Conservation (phyloP, 106 monocot species). For the Apostasia shenzhenica region DNA sequence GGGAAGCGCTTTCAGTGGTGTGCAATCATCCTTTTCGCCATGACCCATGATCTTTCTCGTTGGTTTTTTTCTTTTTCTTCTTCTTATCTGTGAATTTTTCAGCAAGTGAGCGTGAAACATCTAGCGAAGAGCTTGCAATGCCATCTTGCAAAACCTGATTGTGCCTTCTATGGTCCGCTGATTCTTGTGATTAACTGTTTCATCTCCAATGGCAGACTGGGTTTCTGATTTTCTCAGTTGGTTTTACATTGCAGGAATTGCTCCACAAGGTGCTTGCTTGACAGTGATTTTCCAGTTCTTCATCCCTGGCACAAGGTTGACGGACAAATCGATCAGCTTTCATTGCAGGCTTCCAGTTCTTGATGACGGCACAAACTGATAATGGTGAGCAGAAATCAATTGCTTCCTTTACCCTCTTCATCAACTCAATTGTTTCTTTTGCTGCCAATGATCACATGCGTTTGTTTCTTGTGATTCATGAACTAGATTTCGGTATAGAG, state of each 20-base stretch:
- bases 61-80: background rate
- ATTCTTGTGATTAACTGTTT: background rate
- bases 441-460: too few relatives aligned
- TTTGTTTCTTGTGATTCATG: too few relatives aligned
- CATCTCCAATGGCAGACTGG: background rate
- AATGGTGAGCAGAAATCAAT: background rate
- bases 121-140: constrained; percentile 88
- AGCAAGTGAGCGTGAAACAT: constrained; percentile 98
- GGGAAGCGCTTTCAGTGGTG: constrained; percentile 80
- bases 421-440: too few relatives aligned
- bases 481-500: too few relatives aligned
- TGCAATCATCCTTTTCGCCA: constrained; percentile 2
- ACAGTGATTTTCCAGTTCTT: constrained; percentile 96
- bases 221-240: background rate
- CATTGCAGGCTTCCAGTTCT: constrained; percentile 94
- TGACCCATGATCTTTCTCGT: background rate
- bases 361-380: constrained; percentile 50
- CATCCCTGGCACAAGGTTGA: constrained; percentile 67
- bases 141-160: constrained; percentile 87
- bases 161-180: constrained; percentile 71
- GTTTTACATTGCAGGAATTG: constrained; percentile 51
- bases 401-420: too few relatives aligned
- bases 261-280: constrained; percentile 75
- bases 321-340: constrained; percentile 92
- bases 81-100: constrained; percentile 5